phyloP scores from a whole-genome alignment of 2,329 filamentous ascomycete genomes.

The Diaporthe ampelina region DNA sequence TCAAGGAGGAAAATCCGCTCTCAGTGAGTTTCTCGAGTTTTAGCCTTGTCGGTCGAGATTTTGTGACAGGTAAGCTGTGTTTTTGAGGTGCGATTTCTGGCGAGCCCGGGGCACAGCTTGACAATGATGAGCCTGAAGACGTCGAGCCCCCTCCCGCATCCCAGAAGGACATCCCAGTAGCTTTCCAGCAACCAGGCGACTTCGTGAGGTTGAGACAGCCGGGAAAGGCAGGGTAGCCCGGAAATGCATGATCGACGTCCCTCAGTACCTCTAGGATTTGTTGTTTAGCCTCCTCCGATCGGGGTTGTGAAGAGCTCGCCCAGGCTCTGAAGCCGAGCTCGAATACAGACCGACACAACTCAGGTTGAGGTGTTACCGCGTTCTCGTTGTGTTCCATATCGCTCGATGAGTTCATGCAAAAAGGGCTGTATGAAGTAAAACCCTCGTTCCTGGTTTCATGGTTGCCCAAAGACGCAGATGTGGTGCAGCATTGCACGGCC shows the following conservation, averaged over 20 bases:
- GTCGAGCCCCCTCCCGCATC: conserved; percentile 1
- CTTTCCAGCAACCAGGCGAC: conserved; percentile 14
- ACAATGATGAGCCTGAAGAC: not conserved
- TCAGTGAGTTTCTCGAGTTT: not conserved
- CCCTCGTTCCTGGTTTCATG: too few relatives aligned
- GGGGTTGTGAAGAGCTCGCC: not conserved
- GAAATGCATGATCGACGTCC: not conserved
- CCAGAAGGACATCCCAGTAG: conserved; percentile 14
- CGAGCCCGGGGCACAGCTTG: not conserved
- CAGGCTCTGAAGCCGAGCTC: conserved; percentile 19
- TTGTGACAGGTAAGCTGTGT: not conserved
- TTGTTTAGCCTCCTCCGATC: not conserved
- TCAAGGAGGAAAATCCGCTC: not conserved
- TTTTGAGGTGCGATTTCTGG: not conserved
- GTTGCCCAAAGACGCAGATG: too few relatives aligned
- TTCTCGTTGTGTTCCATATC: conserved; percentile 14
- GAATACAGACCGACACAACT: conserved; percentile 18
- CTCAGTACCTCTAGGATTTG: not conserved
- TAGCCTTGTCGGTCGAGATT: not conserved
- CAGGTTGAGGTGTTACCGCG: not conserved
- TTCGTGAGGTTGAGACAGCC: not conserved
- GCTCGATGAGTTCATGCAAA: not conserved
- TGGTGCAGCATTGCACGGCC: too few relatives aligned
- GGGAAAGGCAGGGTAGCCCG: not conserved
- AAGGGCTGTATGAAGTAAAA: too few relatives aligned